These are phyloP conservation scores for Medicago ruthenica DNA, from an alignment of 306 rosid species.

Conservation along the genomic window DNA sequence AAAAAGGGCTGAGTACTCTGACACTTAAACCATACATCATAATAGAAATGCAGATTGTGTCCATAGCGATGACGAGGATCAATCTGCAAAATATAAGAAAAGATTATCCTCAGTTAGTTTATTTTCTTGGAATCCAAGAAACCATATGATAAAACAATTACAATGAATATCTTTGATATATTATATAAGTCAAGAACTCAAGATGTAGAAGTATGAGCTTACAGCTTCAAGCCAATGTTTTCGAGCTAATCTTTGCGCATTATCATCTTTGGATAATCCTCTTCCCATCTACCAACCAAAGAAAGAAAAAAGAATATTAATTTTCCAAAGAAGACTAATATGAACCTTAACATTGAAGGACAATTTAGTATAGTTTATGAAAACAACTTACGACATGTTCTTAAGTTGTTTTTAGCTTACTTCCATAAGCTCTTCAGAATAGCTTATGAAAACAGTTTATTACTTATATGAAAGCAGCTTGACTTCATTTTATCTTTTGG, in stretches of 20 bases:
- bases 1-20: conserved; percentile 82
- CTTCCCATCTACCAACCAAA: conserved; percentile 71
- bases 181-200: background rate
- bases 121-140: conserved; percentile 28
- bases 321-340: background rate
- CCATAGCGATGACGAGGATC: conserved; percentile 97
- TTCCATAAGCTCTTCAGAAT: no score
- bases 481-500: no score
- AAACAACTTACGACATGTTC: no score
- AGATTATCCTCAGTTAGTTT: conserved; percentile 6
- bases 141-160: background rate
- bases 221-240: conserved; percentile 98
- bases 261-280: conserved; percentile 79
- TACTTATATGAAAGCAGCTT: no score
- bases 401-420: no score
- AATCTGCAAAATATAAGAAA: conserved; percentile 54
- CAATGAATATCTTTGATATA: no score
- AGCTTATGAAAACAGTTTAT: no score
- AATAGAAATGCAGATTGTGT: conserved; percentile 81
- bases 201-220: conserved; percentile 43
- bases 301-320: background rate
- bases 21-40: conserved; percentile 70
- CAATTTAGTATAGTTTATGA: no score
- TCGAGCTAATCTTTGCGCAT: conserved; percentile 71
- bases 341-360: background rate